phyloP scores from a whole-genome alignment of 371 early-diverging fungal genomes.

The Mucor mucedo region DNA sequence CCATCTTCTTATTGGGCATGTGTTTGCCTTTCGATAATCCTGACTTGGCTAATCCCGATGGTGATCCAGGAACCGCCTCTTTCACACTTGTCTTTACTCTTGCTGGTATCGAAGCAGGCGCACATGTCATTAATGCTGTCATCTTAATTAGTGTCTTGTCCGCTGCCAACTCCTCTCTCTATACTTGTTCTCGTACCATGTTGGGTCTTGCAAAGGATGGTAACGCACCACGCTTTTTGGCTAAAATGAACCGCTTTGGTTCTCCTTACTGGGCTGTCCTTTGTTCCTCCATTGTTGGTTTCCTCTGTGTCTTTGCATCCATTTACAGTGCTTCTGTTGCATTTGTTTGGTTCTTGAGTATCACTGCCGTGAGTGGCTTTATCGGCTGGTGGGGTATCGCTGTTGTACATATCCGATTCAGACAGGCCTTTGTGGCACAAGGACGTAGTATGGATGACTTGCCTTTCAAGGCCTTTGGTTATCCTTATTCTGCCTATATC shows the following conservation, averaged over 20 bases:
- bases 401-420: constrained; percentile 82
- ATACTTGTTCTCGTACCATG: constrained; percentile 70
- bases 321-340: constrained; percentile 56
- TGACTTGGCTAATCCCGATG: constrained; percentile 46
- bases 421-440: constrained; percentile 76
- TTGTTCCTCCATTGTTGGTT: constrained; percentile 62
- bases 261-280: constrained; percentile 64
- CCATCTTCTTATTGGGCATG: constrained; percentile 69
- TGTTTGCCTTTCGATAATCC: constrained; percentile 62
- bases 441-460: constrained; percentile 67
- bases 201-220: constrained; percentile 67
- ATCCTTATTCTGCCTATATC: constrained; percentile 68
- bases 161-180: constrained; percentile 77
- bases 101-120: constrained; percentile 68
- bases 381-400: constrained; percentile 81
- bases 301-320: constrained; percentile 56
- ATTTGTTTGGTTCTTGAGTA: constrained; percentile 75
- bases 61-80: constrained; percentile 53
- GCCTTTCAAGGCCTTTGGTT: constrained; percentile 73
- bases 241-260: constrained; percentile 53
- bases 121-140: constrained; percentile 73
- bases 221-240: constrained; percentile 64
- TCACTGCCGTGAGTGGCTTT: constrained; percentile 78
- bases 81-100: constrained; percentile 70
- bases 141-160: constrained; percentile 73